Evolutionary conservation across 192 early-diverging fungal genomes (phyloP).

Genomic region (Umbelopsis sp.): DNA sequence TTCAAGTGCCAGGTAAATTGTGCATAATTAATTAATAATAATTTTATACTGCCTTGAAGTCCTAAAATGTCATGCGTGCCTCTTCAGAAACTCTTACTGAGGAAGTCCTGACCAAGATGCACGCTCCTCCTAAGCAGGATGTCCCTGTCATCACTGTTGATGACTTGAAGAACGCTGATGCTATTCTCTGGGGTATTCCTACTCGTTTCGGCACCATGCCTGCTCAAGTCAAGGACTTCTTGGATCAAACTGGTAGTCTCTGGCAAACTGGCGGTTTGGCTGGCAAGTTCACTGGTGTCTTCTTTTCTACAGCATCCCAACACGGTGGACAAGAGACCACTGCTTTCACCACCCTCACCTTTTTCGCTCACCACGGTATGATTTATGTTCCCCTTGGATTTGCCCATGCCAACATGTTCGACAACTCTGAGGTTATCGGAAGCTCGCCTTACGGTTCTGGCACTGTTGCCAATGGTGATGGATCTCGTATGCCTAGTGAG

Average conservation of each 20-base stretch:
- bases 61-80: background rate
- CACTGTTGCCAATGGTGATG: constrained; percentile 48
- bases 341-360: constrained; percentile 59
- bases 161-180: constrained; percentile 50
- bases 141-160: constrained; percentile 45
- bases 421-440: constrained; percentile 35
- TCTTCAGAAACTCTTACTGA: constrained; percentile 55
- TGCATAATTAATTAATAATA: background rate
- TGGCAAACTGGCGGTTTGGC: constrained; percentile 56
- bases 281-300: constrained; percentile 74
- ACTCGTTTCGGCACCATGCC: constrained; percentile 70
- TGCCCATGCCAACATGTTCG: constrained; percentile 46
- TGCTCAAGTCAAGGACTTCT: constrained; percentile 73
- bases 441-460: constrained; percentile 31
- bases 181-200: constrained; percentile 52
- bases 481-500: constrained; percentile 56
- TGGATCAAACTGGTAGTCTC: constrained; percentile 29
- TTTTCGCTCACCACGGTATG: constrained; percentile 77
- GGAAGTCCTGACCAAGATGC: constrained; percentile 55
- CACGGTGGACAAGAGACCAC: constrained; percentile 83
- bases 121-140: constrained; percentile 48
- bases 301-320: constrained; percentile 73
- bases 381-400: constrained; percentile 74
- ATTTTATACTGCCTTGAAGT: background rate
- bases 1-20: constrained; percentile 42